Evolutionary conservation across 192 early-diverging fungal genomes (phyloP), one percentile per base, ranked within the genome.

Genomic region (Coemansia furcata): DNA sequence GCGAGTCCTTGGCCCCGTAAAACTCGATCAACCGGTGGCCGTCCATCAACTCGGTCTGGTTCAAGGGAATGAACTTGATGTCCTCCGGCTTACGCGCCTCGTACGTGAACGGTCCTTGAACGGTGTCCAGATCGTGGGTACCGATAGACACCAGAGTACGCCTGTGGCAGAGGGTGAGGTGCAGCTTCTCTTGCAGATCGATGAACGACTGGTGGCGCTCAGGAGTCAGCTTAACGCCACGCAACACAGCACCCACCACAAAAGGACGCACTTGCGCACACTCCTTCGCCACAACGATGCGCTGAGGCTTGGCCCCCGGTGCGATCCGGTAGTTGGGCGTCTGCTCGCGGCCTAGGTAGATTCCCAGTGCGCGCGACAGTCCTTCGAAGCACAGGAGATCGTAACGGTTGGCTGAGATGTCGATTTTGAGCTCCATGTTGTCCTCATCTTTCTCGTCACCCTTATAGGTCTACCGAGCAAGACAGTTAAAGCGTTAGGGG

Each of bases 371-470:
- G 23, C 93, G 91, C 42, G 94, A 84, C 62, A 99, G 90, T 23
- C 98, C 98, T 84, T 99, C 98, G 32, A 90, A 89, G 82, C 98
- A 98, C 43, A 99, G 86, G 80, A 99, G 85, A 79, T 99, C 98
- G 68, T 97, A 98, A 78, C 96, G 68, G 84, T 99, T 99, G 63
- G 98, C 95, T 35, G 98, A 96, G 67, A 99, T 98, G 64, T 99
- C 98, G 74, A 99, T 98, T 74, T 95, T 92, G 80, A 96, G 92
- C 68, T 96, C 76, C 21, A 88, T 78, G 63, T 92, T 85, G 44
- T 96, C 93, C 60, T 82, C 65, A 8, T 63, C 76, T 35, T 71
- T 55, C 62, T 46, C 58, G 12, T 66, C 72, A 12, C 74, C 60
- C 52, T 77, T 68, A 9, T 67, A 75, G 3, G 69, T 75, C 76